phyloP scores from a whole-genome alignment of 176 grass and related monocot genomes.

The Elaeis guineensis region DNA sequence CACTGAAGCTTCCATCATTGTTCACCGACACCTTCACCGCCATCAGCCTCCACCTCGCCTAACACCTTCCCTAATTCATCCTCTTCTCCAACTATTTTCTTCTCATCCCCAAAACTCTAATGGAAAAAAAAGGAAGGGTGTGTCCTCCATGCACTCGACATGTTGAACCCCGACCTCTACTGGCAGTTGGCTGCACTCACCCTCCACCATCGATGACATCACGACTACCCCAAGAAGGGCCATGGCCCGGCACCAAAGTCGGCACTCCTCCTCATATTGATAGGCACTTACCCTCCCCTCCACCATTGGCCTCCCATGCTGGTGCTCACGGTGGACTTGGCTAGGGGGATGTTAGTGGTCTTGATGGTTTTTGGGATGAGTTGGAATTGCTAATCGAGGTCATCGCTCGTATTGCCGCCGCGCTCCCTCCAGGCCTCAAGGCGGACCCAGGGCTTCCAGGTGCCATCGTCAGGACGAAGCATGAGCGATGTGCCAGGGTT shows the following conservation, averaged over 20 bases:
- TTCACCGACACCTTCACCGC: too few relatives aligned
- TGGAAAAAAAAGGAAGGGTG: too few relatives aligned
- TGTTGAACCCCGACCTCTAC: constrained; percentile 77
- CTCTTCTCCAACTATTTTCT: too few relatives aligned
- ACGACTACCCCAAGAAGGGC: constrained; percentile 68
- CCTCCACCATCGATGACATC: constrained; percentile 55
- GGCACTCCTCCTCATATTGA: constrained; percentile 58
- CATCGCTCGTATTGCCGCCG: constrained; percentile 48
- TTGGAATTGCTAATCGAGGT: constrained; percentile 73
- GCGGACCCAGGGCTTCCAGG: constrained; percentile 88
- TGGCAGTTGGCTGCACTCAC: constrained; percentile 53
- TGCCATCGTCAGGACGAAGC: constrained; percentile 64
- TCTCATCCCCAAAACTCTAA: too few relatives aligned
- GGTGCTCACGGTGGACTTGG: constrained; percentile 44
- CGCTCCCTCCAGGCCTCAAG: constrained; percentile 95
- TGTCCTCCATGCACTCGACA: constrained; percentile 73
- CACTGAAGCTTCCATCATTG: too few relatives aligned
- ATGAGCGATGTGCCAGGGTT: constrained; percentile 96
- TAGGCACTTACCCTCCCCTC: too few relatives aligned
- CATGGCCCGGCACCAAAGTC: too few relatives aligned
- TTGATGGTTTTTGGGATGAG: constrained; percentile 50
- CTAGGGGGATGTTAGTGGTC: constrained; percentile 42
- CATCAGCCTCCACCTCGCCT: too few relatives aligned
- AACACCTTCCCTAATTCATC: too few relatives aligned
- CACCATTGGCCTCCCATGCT: constrained; percentile 74